Evolutionary conservation across 805 yeast species (phyloP).

Genomic region (Yarrowia bubula): DNA sequence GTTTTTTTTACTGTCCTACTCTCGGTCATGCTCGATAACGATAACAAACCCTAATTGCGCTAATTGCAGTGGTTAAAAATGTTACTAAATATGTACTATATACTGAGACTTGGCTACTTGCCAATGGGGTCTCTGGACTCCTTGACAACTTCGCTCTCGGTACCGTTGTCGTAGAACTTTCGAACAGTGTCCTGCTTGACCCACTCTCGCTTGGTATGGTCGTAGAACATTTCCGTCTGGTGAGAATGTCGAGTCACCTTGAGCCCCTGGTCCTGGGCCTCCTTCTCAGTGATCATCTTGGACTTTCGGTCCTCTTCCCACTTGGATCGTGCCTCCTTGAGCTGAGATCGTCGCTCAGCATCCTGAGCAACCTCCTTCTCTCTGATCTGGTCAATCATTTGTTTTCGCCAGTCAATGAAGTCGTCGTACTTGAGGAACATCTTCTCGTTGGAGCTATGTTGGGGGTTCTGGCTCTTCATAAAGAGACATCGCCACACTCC

Average conservation of each 20-base stretch:
- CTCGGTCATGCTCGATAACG: constrained; percentile 4
- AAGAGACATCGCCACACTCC: constrained; percentile 93
- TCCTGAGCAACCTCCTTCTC: constrained; percentile 14
- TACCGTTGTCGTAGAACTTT: constrained; percentile 40
- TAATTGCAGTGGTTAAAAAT: background rate
- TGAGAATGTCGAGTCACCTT: constrained; percentile 33
- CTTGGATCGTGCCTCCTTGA: background rate
- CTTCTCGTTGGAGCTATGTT: background rate
- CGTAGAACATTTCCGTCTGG: constrained; percentile 35
- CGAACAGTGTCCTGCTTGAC: constrained; percentile 35
- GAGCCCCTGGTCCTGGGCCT: constrained; percentile 37
- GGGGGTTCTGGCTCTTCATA: constrained; percentile 13
- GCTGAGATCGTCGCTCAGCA: constrained; percentile 21
- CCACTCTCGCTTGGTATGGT: constrained; percentile 36
- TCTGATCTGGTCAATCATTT: constrained; percentile 27
- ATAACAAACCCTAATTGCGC: background rate
- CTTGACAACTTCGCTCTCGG: constrained; percentile 30
- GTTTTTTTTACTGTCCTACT: no score
- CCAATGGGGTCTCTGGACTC: constrained; percentile 1
- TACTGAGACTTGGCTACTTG: background rate
- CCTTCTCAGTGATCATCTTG: constrained; percentile 31
- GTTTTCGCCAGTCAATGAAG: constrained; percentile 27
- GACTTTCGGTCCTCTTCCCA: constrained; percentile 3
- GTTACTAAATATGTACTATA: background rate
- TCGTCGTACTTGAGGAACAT: constrained; percentile 27